A percentile compares a stretch with the other conserved stretches of the same genome.
Evolutionary conservation across 495 filamentous ascomycete species (phyloP).

Genomic region (Penicillium bovifimosum): DNA sequence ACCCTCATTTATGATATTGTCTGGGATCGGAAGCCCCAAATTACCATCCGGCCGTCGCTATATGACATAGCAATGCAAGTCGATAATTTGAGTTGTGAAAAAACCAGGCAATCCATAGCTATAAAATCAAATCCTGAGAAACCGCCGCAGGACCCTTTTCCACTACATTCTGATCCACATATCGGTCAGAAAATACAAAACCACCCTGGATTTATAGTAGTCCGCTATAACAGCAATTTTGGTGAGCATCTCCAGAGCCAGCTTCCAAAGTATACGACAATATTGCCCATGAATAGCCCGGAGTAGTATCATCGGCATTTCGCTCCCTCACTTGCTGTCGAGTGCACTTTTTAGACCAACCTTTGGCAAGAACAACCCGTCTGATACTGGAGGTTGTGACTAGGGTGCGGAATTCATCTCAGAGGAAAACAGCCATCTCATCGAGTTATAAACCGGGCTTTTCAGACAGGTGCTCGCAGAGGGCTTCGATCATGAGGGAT

Average conservation of each 20-base stretch:
- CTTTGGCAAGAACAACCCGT: too few relatives aligned
- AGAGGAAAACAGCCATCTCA: too few relatives aligned
- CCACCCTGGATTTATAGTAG: too few relatives aligned
- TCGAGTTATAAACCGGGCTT: too few relatives aligned
- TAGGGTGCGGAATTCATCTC: too few relatives aligned
- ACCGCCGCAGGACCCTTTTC: constrained; percentile 4
- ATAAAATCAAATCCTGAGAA: constrained; percentile 28
- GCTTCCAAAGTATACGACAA: constrained; percentile 31
- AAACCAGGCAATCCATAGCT: constrained; percentile 36
- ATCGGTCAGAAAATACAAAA: too few relatives aligned
- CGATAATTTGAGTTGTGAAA: constrained; percentile 23
- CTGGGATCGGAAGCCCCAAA: constrained; percentile 29
- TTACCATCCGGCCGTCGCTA: too few relatives aligned
- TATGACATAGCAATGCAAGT: constrained; percentile 21
- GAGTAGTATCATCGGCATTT: constrained; percentile 45
- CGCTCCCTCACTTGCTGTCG: too few relatives aligned
- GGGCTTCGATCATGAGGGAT: too few relatives aligned
- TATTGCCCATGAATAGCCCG: constrained; percentile 46
- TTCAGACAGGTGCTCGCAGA: too few relatives aligned
- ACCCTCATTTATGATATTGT: constrained; percentile 19
- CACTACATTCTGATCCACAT: constrained; percentile 21
- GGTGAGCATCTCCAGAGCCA: constrained; percentile 42
- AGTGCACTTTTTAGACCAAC: too few relatives aligned
- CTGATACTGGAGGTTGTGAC: too few relatives aligned
- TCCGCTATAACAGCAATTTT: constrained; percentile 45